Evolutionary conservation across 2,329 filamentous ascomycete genomes (phyloP).

Genomic region (Metarhizium sp.): DNA sequence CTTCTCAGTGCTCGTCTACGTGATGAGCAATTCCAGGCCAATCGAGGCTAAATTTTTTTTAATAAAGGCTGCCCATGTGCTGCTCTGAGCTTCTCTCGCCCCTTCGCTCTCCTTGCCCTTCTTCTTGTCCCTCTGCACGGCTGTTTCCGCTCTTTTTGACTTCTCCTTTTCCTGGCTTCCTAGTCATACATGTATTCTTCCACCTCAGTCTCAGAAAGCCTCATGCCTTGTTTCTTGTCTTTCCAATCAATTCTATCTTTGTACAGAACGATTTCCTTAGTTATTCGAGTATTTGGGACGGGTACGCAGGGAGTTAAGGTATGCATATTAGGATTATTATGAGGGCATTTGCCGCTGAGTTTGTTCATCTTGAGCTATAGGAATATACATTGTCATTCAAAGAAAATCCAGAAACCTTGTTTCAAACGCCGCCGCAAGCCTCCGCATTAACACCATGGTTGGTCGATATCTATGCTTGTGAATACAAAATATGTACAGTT

Average conservation of each 20-base stretch:
- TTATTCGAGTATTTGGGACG: neutral
- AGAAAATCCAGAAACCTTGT: neutral
- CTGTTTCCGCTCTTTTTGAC: too few species aligned
- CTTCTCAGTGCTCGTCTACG: neutral
- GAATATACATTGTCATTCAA: conserved; percentile 13
- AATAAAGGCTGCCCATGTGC: neutral
- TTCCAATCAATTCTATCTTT: neutral
- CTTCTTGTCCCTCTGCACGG: too few species aligned
- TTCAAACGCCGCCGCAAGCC: neutral
- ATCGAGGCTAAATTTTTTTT: neutral
- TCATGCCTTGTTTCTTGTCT: neutral
- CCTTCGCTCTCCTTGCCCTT: too few species aligned
- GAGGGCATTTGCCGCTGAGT: neutral
- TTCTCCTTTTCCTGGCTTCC: too few species aligned
- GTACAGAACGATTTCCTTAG: neutral
- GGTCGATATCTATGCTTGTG: neutral
- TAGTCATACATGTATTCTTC: too few species aligned
- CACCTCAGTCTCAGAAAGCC: neutral
- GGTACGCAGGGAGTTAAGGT: conserved; percentile 11
- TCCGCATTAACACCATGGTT: neutral
- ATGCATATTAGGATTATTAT: conserved; percentile 13
- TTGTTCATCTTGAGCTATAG: conserved; percentile 6
- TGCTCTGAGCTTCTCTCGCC: too few species aligned
- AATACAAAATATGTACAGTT: neutral
- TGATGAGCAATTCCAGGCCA: too few species aligned